A percentile compares a stretch with the other conserved stretches of the same genome.
phyloP scores from a whole-genome alignment of 2,329 filamentous ascomycete species.

The Aureobasidium sp. region DNA sequence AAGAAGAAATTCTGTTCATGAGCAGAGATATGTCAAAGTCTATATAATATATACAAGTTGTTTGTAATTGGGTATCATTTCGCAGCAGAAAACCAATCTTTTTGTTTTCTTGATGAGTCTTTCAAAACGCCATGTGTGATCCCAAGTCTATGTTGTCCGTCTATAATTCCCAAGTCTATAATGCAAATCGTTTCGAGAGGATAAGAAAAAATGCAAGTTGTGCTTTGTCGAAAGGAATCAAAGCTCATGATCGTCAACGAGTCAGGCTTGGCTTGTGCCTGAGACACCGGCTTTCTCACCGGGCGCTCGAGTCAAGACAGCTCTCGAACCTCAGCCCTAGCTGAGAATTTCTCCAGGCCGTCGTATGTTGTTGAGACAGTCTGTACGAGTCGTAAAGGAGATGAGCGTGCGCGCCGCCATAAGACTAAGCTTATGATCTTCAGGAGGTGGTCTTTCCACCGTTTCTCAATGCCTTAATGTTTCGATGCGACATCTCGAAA shows the following conservation, averaged over 20 bases:
- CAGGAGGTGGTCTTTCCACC: no score
- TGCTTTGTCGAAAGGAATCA: neutral
- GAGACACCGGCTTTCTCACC: neutral
- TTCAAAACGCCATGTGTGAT: neutral
- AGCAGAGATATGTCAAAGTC: neutral
- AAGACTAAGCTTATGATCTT: no score
- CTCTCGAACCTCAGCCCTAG: neutral
- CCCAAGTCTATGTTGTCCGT: neutral
- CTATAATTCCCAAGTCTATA: neutral
- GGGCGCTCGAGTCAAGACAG: neutral
- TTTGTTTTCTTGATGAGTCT: neutral
- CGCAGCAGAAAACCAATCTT: neutral
- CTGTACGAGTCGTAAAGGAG: neutral
- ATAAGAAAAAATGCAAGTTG: neutral
- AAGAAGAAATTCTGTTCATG: neutral
- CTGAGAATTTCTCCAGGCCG: neutral
- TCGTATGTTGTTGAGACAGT: neutral
- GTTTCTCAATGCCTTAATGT: neutral
- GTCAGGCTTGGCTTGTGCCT: neutral
- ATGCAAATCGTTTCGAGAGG: neutral
- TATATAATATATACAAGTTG: neutral
- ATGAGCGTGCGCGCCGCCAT: neutral
- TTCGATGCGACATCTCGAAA: neutral
- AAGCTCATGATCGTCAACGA: neutral
- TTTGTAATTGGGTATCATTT: neutral